Evolutionary conservation across 2,329 filamentous ascomycete genomes (phyloP).

Genomic region (Aspergillus brunneoviolaceus): DNA sequence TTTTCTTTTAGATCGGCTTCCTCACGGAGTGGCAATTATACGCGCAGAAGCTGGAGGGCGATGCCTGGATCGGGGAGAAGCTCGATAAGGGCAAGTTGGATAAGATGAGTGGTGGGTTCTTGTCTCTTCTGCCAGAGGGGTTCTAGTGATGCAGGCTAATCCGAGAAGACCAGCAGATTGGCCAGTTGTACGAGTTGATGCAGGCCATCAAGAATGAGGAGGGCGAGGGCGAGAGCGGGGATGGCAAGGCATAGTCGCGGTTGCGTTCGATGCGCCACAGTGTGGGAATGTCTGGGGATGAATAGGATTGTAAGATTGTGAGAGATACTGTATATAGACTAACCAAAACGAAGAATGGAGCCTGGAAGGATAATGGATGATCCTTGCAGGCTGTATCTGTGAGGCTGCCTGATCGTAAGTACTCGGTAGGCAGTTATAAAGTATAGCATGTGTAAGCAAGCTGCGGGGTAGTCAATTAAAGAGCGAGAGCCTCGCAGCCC

Average conservation of each 20-base stretch:
- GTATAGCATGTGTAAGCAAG: no score
- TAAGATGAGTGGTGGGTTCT: slow-evolving; percentile 82
- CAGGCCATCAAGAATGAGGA: slow-evolving; percentile 65
- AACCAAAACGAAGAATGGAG: no score
- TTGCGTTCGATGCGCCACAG: no score
- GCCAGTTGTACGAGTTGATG: slow-evolving; percentile 93
- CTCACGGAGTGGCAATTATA: slow-evolving; percentile 96
- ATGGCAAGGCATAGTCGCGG: neutral
- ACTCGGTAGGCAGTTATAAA: no score
- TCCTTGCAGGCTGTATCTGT: no score
- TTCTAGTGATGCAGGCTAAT: slow-evolving; percentile 3
- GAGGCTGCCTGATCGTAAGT: no score
- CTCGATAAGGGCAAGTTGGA: slow-evolving; percentile 80
- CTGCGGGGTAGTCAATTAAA: no score
- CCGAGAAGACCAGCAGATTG: slow-evolving; percentile 78
- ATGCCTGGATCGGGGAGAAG: slow-evolving; percentile 79
- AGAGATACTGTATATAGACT: neutral
- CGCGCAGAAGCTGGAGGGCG: slow-evolving; percentile 86
- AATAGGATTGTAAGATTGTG: neutral
- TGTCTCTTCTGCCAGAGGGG: neutral
- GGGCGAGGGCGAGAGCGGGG: slow-evolving; percentile 23
- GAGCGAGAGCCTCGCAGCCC: no score
- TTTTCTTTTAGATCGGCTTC: slow-evolving; percentile 74
- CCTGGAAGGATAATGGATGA: no score
- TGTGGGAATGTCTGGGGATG: neutral